phyloP scores from a whole-genome alignment of 371 early-diverging fungal species.

The Massospora cicadina region DNA sequence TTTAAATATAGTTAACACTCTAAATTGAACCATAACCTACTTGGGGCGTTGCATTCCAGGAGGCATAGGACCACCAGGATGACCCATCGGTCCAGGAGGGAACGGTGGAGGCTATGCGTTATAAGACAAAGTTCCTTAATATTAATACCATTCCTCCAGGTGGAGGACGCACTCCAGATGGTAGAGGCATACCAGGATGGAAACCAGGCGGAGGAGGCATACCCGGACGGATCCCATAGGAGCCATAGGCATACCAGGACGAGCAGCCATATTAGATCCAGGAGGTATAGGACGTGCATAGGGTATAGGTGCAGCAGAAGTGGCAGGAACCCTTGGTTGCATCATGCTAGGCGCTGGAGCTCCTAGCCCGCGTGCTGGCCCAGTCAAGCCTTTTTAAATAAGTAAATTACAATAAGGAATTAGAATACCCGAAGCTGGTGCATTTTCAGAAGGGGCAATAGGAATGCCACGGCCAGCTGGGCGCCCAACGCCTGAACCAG shows the following conservation, averaged over 20 bases:
- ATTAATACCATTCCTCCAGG: constrained; percentile 16
- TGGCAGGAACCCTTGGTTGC: constrained; percentile 32
- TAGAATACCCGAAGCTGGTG: constrained; percentile 12
- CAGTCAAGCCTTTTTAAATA: constrained; percentile 48
- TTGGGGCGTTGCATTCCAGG: neutral
- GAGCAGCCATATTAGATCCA: constrained; percentile 27
- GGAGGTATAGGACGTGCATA: constrained; percentile 49
- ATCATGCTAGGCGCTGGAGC: constrained; percentile 76
- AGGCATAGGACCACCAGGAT: neutral
- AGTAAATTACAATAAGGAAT: neutral
- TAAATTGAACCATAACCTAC: neutral
- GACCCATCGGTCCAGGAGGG: constrained; percentile 12
- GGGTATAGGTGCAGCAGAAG: constrained; percentile 43
- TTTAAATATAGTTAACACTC: neutral
- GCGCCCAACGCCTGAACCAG: constrained; percentile 59
- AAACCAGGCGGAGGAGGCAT: constrained; percentile 41
- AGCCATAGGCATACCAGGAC: constrained; percentile 26
- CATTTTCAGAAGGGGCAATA: constrained; percentile 36
- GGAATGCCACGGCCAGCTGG: constrained; percentile 88
- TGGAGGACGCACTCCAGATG: constrained; percentile 19
- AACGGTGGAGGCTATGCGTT: constrained; percentile 11
- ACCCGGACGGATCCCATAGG: constrained; percentile 45
- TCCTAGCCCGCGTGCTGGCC: constrained; percentile 82
- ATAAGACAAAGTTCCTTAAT: neutral
- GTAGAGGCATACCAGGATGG: constrained; percentile 36